Evolutionary conservation across 306 rosid genomes (phyloP).

Genomic region (Notholithocarpus densiflorus): DNA sequence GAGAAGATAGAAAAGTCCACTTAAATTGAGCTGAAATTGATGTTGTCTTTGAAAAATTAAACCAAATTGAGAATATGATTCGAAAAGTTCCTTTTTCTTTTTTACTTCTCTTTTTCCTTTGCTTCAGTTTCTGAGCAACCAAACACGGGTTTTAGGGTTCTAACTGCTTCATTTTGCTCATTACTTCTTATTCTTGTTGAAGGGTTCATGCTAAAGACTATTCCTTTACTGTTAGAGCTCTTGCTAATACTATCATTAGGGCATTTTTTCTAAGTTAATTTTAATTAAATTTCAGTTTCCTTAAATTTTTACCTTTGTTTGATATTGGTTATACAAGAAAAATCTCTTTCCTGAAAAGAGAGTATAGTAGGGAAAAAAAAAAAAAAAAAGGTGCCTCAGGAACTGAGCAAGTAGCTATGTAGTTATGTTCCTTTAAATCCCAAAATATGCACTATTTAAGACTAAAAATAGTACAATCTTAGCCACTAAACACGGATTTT

Average conservation of each 20-base stretch:
- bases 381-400: no score
- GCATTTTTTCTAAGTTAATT: neutral
- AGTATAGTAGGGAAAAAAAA: no score
- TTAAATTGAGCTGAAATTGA: slow-evolving; percentile 2
- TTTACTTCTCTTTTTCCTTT: neutral
- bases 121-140: neutral
- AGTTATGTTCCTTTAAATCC: neutral
- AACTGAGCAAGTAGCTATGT: neutral
- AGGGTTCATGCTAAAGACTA: neutral
- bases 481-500: neutral
- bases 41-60: neutral
- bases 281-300: neutral
- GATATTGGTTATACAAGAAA: neutral
- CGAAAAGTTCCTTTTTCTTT: neutral
- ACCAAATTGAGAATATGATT: neutral
- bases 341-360: no score
- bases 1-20: neutral
- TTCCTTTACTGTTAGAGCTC: neutral
- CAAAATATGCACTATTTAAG: neutral
- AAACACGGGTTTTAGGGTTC: neutral
- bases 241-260: neutral
- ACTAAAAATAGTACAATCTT: neutral
- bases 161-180: neutral
- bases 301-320: neutral
- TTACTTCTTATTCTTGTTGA: neutral